phyloP scores from a whole-genome alignment of 257 asterid species.

The Solanum ahanhuiri region DNA sequence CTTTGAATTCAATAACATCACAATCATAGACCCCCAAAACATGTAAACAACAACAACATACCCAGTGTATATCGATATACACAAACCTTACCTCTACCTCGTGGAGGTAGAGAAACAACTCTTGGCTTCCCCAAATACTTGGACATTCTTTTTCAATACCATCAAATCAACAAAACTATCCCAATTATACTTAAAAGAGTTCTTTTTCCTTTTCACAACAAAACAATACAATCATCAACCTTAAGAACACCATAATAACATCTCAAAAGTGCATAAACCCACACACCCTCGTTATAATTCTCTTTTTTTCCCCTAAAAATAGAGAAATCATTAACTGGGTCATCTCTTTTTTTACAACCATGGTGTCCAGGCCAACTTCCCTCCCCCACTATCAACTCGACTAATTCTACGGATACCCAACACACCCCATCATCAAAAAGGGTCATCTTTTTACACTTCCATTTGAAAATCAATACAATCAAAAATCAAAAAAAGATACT shows the following conservation, averaged over 20 bases:
- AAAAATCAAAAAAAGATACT: neutral
- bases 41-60: neutral
- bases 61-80: neutral
- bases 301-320: neutral
- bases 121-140: neutral
- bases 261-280: neutral
- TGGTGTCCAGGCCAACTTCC: neutral
- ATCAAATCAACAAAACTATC: neutral
- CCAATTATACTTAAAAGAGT: neutral
- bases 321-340: neutral
- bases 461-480: neutral
- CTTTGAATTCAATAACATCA: neutral
- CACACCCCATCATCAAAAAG: neutral
- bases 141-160: neutral
- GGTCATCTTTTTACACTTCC: neutral
- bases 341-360: neutral
- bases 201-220: neutral
- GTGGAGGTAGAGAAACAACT: neutral
- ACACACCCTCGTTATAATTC: neutral
- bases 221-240: neutral
- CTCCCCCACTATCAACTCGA: neutral
- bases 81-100: neutral
- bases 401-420: neutral
- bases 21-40: neutral
- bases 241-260: neutral